phyloP scores from a whole-genome alignment of 164 flowering plant genomes.

The Sedum album region DNA sequence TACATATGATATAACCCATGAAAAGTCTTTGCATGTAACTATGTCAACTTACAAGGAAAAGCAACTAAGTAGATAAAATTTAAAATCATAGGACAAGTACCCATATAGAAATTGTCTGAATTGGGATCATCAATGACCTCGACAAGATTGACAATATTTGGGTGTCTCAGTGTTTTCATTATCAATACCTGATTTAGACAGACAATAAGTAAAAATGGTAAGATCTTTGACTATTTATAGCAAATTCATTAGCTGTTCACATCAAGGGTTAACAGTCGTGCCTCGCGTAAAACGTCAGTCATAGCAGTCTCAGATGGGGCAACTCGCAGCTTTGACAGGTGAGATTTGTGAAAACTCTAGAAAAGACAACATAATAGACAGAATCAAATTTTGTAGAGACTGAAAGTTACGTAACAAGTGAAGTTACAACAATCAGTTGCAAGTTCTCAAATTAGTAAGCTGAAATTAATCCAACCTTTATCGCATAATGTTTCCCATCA shows the following conservation, averaged over 20 bases:
- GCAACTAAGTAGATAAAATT: neutral
- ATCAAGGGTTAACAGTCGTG: conserved; percentile 9
- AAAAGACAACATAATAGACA: conserved; percentile 8
- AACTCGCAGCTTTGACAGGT: too few relatives aligned
- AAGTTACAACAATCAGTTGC: neutral
- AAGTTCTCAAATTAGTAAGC: neutral
- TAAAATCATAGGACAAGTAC: conserved; percentile 28
- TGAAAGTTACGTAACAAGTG: neutral
- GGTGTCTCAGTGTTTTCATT: conserved; percentile 86
- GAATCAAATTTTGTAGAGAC: neutral
- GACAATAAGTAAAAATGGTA: neutral
- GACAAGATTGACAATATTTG: too few relatives aligned
- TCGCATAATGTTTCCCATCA: too few relatives aligned
- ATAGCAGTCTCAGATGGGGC: conserved; percentile 97
- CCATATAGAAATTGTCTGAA: conserved; percentile 94
- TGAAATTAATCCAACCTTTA: conserved; percentile 26
- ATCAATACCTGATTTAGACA: conserved; percentile 71
- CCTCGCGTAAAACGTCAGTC: conserved; percentile 96
- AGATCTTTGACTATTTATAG: neutral
- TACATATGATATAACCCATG: too few relatives aligned
- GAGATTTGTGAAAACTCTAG: conserved; percentile 96
- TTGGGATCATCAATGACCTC: conserved; percentile 95
- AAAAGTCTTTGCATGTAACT: too few relatives aligned
- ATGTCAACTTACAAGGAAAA: neutral
- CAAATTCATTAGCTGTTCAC: neutral